Conservation (phyloP, 2,329 filamentous ascomycete species). For the Pestalotiopsis sp. region DNA sequence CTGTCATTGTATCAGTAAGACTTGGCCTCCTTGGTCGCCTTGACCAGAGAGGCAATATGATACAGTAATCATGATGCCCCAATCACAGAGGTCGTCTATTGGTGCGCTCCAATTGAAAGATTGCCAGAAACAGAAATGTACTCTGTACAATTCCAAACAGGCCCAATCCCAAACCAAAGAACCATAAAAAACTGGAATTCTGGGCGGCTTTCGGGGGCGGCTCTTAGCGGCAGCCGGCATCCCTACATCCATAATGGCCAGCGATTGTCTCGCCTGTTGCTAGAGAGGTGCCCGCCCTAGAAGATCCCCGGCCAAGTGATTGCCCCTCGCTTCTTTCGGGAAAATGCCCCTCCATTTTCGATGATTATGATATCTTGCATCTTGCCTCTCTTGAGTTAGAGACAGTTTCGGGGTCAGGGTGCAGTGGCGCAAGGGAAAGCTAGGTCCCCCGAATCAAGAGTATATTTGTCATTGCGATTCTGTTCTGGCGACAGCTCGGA, state of each 20-base stretch:
- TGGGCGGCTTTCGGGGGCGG: too few species aligned
- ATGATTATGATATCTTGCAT: background rate
- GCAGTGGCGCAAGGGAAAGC: background rate
- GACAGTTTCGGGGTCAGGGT: background rate
- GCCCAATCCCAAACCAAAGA: background rate
- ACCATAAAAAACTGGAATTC: background rate
- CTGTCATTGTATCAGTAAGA: background rate
- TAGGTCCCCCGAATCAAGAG: background rate
- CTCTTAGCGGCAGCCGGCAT: too few species aligned
- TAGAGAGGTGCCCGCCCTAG: background rate
- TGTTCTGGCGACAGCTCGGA: background rate
- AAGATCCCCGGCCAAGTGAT: background rate
- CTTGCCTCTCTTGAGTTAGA: background rate
- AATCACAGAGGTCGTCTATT: background rate
- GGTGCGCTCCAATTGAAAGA: background rate
- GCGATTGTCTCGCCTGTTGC: background rate
- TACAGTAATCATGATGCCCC: background rate
- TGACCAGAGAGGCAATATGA: background rate
- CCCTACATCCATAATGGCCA: background rate
- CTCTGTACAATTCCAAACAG: background rate
- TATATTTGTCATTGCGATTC: background rate
- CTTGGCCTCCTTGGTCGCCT: background rate
- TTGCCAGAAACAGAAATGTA: background rate
- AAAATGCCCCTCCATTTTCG: background rate
- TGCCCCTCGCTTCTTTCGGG: background rate